Conservation (phyloP, 805 yeast genomes). For the Candida sanyiensis region DNA sequence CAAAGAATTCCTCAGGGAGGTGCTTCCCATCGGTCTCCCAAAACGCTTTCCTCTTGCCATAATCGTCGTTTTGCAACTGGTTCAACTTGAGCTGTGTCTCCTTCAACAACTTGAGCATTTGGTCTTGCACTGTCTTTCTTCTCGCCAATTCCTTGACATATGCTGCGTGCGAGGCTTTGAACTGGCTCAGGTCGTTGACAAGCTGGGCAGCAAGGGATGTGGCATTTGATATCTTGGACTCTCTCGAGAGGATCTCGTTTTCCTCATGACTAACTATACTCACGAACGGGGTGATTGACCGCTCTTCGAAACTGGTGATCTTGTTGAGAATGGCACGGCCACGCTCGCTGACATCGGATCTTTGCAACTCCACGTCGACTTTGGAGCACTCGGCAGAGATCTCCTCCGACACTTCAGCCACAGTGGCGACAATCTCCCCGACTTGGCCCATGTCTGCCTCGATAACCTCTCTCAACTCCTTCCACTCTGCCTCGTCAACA, state of each 20-base stretch:
- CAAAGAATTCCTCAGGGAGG: constrained; percentile 51
- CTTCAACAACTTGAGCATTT: constrained; percentile 35
- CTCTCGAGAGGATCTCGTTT: constrained; percentile 10
- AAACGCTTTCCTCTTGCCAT: constrained; percentile 37
- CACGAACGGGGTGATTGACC: constrained; percentile 1
- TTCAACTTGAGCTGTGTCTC: constrained; percentile 37
- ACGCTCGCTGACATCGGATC: constrained; percentile 24
- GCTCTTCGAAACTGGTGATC: constrained; percentile 23
- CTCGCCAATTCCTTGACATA: constrained; percentile 49
- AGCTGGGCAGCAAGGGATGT: neutral
- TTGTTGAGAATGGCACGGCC: constrained; percentile 19
- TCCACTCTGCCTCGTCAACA: constrained; percentile 27
- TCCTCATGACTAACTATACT: constrained; percentile 3
- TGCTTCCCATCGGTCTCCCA: constrained; percentile 44
- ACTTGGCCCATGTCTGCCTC: constrained; percentile 50
- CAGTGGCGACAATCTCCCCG: constrained; percentile 46
- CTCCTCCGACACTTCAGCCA: constrained; percentile 34
- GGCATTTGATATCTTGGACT: neutral
- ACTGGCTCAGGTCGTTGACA: constrained; percentile 26
- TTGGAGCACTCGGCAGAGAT: constrained; percentile 20
- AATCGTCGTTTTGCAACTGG: constrained; percentile 39
- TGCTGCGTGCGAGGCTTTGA: constrained; percentile 46
- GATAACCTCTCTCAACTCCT: constrained; percentile 41
- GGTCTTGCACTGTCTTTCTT: constrained; percentile 36
- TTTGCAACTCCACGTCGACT: constrained; percentile 28